Evolutionary conservation across 2,329 filamentous ascomycete species (phyloP), one percentile per base, ranked within the genome.

Genomic region (Ophiognomonia clavigignenti-juglandacearum): DNA sequence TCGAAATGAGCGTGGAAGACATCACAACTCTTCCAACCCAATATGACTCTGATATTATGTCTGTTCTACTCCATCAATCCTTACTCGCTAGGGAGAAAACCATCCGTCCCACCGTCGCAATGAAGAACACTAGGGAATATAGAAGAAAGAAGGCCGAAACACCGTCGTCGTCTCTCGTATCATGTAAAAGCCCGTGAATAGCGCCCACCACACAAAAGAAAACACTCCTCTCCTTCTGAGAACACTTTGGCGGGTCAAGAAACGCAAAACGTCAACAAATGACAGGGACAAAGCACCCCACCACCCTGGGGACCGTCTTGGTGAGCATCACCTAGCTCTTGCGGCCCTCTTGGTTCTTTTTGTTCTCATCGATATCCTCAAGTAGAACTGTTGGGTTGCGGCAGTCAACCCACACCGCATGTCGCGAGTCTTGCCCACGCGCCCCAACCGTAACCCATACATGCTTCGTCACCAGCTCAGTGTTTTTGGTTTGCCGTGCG

Each of bases 381-480:
- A 75, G 76, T 22, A 82, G 60, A 55, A 76, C 74, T 49, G 67
- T 67, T 2, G 78, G 78, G 50, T 65, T 72, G 36, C 71, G 67
- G 11, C 76, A 75, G 51, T 82, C 78, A 18, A 82, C 75, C 42
- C 74, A 68, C 14, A 77, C 75, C 27, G 74, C 75, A 43, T 75
- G 64, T 23, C 78, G 68, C 56, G 70, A 66, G 56, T 85, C 82
- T 13, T 78, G 80, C 64, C 74, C 72, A 46, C 79, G 69, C 3
- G 80, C 78, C n/a, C 82, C 82, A 41, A 85, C 79, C 4, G 80
- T 83, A 13, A 83, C 80, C 82, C 82, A 85, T 37, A 85, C 79
- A 54, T 84, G 79, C 66, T 85, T 85, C 55, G 75, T 71, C 5
- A 77, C 73, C 10, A 69, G 64, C 31, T 70, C 71, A 34, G 70